Percentiles rank a stretch among this genome's conserved stretches.
These are phyloP conservation scores for Mycocalia duriaeana DNA, from an alignment of 1,284 basidiomycete species.

Conservation along the genomic window DNA sequence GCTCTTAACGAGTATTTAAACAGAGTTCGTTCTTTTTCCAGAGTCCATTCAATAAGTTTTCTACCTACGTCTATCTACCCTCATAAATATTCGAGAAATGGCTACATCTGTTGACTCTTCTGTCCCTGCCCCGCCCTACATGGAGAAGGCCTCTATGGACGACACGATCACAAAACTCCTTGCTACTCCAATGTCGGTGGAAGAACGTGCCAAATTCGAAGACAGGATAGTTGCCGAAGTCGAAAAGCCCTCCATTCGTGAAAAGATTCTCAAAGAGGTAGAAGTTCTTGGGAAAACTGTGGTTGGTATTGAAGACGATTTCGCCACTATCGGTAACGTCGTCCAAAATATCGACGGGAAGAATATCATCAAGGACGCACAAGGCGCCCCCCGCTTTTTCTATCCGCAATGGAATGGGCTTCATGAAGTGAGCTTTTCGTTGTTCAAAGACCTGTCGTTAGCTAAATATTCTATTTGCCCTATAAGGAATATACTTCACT, in stretches of 20 bases:
- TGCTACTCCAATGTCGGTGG: neutral
- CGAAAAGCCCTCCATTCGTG: neutral
- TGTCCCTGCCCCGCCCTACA: neutral
- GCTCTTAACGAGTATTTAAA: no score
- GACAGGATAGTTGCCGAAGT: neutral
- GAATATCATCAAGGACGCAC: neutral
- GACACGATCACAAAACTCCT: neutral
- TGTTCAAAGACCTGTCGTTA: neutral
- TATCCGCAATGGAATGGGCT: neutral
- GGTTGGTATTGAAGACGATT: neutral
- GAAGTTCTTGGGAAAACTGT: neutral
- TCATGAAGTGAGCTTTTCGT: neutral
- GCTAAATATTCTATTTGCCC: neutral
- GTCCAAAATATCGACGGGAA: neutral
- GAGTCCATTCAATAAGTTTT: no score
- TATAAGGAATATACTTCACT: neutral
- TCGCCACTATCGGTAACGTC: neutral
- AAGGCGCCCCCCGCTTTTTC: no score
- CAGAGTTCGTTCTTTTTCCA: no score
- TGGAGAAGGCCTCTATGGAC: neutral
- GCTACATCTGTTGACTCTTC: neutral
- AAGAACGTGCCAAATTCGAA: neutral
- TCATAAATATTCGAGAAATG: no score
- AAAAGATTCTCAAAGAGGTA: neutral
- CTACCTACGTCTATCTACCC: no score